Percentiles rank a stretch among this genome's conserved stretches.
Conservation (phyloP, 2,329 filamentous ascomycete species). For the Stylonectria norvegica region DNA sequence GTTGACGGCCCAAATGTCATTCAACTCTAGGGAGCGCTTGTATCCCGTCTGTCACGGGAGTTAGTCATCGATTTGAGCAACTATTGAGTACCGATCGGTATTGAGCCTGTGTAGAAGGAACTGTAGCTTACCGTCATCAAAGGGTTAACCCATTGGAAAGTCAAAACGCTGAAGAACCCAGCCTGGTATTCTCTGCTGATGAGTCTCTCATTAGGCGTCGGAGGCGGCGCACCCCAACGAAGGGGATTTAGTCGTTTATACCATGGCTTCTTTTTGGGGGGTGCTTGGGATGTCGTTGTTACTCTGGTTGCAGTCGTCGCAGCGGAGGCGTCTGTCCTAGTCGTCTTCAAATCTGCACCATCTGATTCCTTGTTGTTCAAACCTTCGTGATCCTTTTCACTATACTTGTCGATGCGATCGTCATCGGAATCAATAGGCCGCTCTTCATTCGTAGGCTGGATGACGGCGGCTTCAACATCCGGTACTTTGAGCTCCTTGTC, state of each 20-base stretch:
- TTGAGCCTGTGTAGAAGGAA: conserved; percentile 3
- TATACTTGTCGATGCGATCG: conserved; percentile 13
- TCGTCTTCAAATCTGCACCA: conserved; percentile 18
- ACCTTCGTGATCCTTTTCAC: conserved; percentile 11
- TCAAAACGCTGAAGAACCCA: conserved; percentile 68
- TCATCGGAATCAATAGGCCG: conserved; percentile 16
- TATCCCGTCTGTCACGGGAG: conserved; percentile 73
- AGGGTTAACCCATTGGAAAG: conserved; percentile 87
- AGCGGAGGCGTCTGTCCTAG: conserved; percentile 53
- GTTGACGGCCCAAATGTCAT: conserved; percentile 88
- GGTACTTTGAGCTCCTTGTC: conserved; percentile 30
- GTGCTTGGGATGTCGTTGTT: conserved; percentile 33
- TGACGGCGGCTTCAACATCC: conserved; percentile 28
- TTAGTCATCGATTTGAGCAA: conserved; percentile 4
- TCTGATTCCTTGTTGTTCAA: conserved; percentile 8
- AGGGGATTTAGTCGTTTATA: conserved; percentile 60
- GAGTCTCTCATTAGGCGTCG: conserved; percentile 50
- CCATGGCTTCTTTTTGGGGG: conserved; percentile 53
- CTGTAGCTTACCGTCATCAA: conserved; percentile 67
- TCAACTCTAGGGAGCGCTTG: conserved; percentile 73
- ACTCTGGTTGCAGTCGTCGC: conserved; percentile 46
- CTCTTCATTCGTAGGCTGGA: conserved; percentile 23
- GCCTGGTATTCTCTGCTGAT: conserved; percentile 70
- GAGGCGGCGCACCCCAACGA: conserved; percentile 54
- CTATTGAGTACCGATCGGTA: too few species aligned